Evolutionary conservation across 192 early-diverging fungal species (phyloP).

Genomic region (Chytriomyces hyalinus): DNA sequence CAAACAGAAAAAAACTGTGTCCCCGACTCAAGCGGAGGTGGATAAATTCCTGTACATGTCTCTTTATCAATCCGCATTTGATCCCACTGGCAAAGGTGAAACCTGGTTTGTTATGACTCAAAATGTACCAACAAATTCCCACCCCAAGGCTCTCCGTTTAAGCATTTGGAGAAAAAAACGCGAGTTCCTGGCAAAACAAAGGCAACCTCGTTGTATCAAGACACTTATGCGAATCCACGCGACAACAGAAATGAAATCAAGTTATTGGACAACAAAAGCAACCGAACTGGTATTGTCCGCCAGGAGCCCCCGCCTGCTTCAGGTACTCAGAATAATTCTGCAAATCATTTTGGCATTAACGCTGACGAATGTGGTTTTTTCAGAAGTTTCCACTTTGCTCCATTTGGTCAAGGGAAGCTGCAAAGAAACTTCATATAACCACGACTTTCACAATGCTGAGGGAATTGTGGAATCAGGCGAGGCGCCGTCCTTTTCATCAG

Average conservation of each 20-base stretch:
- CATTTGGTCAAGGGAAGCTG: constrained; percentile 19
- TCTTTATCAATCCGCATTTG: constrained; percentile 33
- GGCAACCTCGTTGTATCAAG: constrained; percentile 33
- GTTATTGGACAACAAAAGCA: constrained; percentile 34
- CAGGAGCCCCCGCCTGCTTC: not conserved
- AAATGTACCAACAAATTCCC: not conserved
- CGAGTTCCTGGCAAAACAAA: constrained; percentile 4
- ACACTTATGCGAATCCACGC: constrained; percentile 25
- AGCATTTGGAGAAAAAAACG: constrained; percentile 5
- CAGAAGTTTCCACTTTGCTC: constrained; percentile 32
- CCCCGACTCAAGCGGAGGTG: constrained; percentile 30
- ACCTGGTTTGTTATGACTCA: not conserved
- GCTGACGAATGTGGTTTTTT: not conserved
- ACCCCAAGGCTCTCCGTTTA: constrained; percentile 12
- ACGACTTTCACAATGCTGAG: constrained; percentile 19
- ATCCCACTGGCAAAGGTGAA: not conserved
- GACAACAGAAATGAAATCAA: constrained; percentile 15
- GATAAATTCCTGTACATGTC: constrained; percentile 38
- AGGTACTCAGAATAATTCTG: not conserved
- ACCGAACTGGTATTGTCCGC: constrained; percentile 14
- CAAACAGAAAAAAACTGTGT: not conserved
- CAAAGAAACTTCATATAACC: constrained; percentile 20
- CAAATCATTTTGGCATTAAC: not conserved
- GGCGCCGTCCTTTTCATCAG: constrained; percentile 27
- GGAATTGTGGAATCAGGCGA: constrained; percentile 23